Base-by-base conservation (phyloP, 177 flowering plant genomes). In the Vitis hybrid region DNA sequence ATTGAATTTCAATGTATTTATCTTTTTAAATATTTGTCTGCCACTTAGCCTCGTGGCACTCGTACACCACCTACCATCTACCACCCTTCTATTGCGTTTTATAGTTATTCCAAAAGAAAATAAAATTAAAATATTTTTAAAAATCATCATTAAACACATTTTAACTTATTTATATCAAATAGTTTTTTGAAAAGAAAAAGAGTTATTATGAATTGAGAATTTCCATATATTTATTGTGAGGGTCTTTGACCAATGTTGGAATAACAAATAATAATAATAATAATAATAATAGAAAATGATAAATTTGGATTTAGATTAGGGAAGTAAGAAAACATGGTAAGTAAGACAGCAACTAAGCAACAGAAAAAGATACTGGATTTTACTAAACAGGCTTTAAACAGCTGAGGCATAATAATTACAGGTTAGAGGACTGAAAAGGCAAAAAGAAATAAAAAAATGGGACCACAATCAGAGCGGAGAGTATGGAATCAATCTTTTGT, bases 401-500 rank as follows among this genome's bases (percentile, higher is more conserved):
- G 51, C 11, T 30, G 34, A 14, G 45, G 19, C 40, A 48, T 58
- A 56, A 61, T 56, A 45, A 75, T 66, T 50, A 30, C 13, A 67
- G 52, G 23, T 48, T 51, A 9, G 63, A 23, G 65, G 50, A 34
- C 30, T 7, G 50, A 34, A 17, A 40, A 69, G 56, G 18, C 52
- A 19, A 61, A 51, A 65, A 61, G 5, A 11, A 60, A 23, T 32
- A 60, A 15, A 26, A 5, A 7, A 30, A 19, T 10, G 52, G 70
- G 63, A 66, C 75, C 69, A 66, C 65, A 34, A 2, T 17, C 5
- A 9, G 8, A 62, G 19, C n/a, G 5, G 50, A 51, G 30, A 32
- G 52, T 52, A 51, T 32, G 64, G 73, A 60, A 71, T 71, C 71
- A 68, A 64, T 66, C 68, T 66, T 51, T 60, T 60, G 72, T 56